These are phyloP conservation scores for Chalciporus piperatus DNA, from an alignment of 768 basidiomycete species.

Conservation along the genomic window DNA sequence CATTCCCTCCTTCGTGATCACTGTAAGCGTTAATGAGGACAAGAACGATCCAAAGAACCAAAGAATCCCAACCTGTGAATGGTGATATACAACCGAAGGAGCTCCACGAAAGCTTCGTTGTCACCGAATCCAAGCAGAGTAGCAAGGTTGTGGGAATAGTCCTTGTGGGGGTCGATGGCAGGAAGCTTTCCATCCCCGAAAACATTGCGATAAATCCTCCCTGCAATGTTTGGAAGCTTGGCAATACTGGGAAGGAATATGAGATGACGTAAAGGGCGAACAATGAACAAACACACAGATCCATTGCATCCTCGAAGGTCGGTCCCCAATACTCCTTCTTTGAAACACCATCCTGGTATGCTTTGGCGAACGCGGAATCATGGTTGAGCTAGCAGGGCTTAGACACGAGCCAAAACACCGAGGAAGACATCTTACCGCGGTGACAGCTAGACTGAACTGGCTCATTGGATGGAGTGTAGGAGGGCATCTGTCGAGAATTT, in stretches of 20 bases:
- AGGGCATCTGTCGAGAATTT: slow-evolving; percentile 90
- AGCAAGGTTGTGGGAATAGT: slow-evolving; percentile 87
- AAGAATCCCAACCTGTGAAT: slow-evolving; percentile 51
- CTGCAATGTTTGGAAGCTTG: slow-evolving; percentile 95
- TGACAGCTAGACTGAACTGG: slow-evolving; percentile 95
- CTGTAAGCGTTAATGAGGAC: slow-evolving; percentile 36
- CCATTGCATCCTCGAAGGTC: slow-evolving; percentile 87
- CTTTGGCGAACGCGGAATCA: slow-evolving; percentile 94
- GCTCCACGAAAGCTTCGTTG: slow-evolving; percentile 85
- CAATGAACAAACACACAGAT: slow-evolving; percentile 36
- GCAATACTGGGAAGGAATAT: slow-evolving; percentile 51
- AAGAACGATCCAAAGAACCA: too few species aligned
- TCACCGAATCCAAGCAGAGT: slow-evolving; percentile 90
- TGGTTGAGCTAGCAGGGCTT: slow-evolving; percentile 57
- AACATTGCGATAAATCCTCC: slow-evolving; percentile 86
- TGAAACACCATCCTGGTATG: slow-evolving; percentile 86
- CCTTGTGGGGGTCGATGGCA: slow-evolving; percentile 78
- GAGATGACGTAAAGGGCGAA: too few species aligned
- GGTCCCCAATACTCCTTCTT: slow-evolving; percentile 99
- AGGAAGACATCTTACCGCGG: slow-evolving; percentile 42
- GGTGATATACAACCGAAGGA: slow-evolving; percentile 93
- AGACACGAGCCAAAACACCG: too few species aligned
- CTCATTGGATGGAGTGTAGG: slow-evolving; percentile 98
- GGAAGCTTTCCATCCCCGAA: slow-evolving; percentile 87
- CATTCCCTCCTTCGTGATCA: slow-evolving; percentile 98